Evolutionary conservation across 768 basidiomycete genomes (phyloP), one percentile per base, ranked within the genome.

Genomic region (Suillus luteus): DNA sequence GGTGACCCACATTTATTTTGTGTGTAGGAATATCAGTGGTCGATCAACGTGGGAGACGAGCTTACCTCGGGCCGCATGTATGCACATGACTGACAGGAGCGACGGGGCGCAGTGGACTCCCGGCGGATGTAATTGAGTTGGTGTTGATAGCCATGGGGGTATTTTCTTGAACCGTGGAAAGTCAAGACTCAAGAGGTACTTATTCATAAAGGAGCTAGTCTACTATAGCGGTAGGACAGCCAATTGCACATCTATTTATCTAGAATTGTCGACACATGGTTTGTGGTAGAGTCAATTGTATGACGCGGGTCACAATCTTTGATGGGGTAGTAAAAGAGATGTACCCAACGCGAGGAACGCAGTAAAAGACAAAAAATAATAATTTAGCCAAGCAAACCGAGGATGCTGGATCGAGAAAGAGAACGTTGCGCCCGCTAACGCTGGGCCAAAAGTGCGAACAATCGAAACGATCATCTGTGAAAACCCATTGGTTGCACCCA

Each of bases 401-500:
- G 46, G 46, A 24, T 70, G 62, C 27, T 73, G 71, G 31, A 75
- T 68, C 8, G 79, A 76, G 35, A 77, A 68, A 17, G 79, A 77
- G 60, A 78, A 79, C 49, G 79, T 38, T 19, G 74, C 75, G 10
- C 75, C 68, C 15, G 72, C 69, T 5, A 64, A 55, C 6, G 73
- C 75, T 27, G 78, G 78, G 11, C 73, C 78, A 49, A 78, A 14
- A 8, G 75, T 75, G 43, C 73, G 72, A 33, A 68, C 68, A 22
- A 75, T 22, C 10, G 75, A 72, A 22, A 71, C 73, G 8, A 67
- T 68, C 51, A 69, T 72, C 67, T 74, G 75, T 55, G 69, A 68
- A n/a, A 72, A 68, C 37, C 90, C 90, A 66, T 90, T 90, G 27
- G 85, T 86, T 10, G 87, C 81, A 48, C 90, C 90, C 80, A 44